Base-by-base conservation (phyloP, 1,139 yeast genomes). In the Pichia sp. region DNA sequence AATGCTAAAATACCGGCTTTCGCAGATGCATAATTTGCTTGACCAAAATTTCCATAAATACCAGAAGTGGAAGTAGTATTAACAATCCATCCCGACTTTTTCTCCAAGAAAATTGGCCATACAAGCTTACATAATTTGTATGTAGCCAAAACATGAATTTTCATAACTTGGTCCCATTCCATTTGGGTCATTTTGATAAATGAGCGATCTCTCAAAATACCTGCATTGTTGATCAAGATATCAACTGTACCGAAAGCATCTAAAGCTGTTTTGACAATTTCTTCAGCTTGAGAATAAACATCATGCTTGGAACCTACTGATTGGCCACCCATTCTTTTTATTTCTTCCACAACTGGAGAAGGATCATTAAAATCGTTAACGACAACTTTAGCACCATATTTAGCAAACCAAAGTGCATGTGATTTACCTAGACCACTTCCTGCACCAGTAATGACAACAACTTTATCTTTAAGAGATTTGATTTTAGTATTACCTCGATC, bases 31-130 rank as follows among this genome's bases (percentile, higher is more conserved):
- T 91, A 91, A 69, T 91, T 91, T 46, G 96, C 84, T 68, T 91
- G 98, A 40, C 98, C 98, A 66, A 91, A 91, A 69, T 84, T 86
- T 54, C 97, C 97, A 63, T 91, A 91, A 54, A 91, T 86, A 56
- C 97, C 97, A 12, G 96, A 88, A 22, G 97, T 91, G 20, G 96
- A 86, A 31, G 96, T 73, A 39, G 95, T 84, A 66, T 91, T 91
- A 54, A 91, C 74, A 48, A 91, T 80, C 54, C 80, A 74, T 56
- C 97, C 97, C 47, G 72, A 72, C 56, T 79, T 77, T 64, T 88
- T 88, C 61, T 84, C 76, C 47, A 73, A 55, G 63, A 89, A 83
- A 55, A 83, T 68, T 39, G 96, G 96, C 96, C 96, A 91, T 12
- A 94, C 96, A 46, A 91, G 83, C 62, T 85, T 82, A 54, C 89